These are phyloP conservation scores for Golubevia sp. DNA, from an alignment of 1,284 basidiomycete genomes.

Conservation along the genomic window DNA sequence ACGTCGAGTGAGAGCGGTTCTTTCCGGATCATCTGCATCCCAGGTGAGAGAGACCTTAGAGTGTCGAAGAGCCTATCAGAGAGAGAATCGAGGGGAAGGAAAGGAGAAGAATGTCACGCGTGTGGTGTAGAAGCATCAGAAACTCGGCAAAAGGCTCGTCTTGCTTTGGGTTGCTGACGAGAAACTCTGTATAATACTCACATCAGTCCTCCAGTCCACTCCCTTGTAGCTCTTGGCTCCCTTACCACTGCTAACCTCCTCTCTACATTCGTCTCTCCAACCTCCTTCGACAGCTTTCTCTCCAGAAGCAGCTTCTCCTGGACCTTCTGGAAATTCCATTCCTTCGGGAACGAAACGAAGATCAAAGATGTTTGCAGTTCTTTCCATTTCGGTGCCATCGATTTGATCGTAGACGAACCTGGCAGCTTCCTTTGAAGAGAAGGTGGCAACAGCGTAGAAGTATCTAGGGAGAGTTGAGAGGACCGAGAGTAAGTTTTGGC, in stretches of 20 bases:
- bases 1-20: constrained; percentile 71
- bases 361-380: constrained; percentile 95
- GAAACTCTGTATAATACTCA: constrained; percentile 63
- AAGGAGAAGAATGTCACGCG: not conserved
- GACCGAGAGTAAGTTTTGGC: not conserved
- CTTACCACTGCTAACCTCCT: constrained; percentile 73
- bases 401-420: constrained; percentile 82
- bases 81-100: too few relatives aligned
- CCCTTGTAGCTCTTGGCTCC: constrained; percentile 74
- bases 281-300: constrained; percentile 76
- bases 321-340: not conserved
- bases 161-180: too few relatives aligned
- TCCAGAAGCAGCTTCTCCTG: too few relatives aligned
- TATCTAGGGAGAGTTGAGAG: constrained; percentile 69
- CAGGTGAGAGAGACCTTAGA: constrained; percentile 97
- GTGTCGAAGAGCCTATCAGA: constrained; percentile 95
- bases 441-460: constrained; percentile 94
- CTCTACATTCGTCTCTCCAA: constrained; percentile 70
- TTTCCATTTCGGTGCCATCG: constrained; percentile 93
- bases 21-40: constrained; percentile 96
- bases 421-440: constrained; percentile 78
- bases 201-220: constrained; percentile 91
- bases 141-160: not conserved
- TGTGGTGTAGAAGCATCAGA: not conserved
- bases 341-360: constrained; percentile 65